phyloP scores from a whole-genome alignment of 371 early-diverging fungal species.

The Mortierella sp. region DNA sequence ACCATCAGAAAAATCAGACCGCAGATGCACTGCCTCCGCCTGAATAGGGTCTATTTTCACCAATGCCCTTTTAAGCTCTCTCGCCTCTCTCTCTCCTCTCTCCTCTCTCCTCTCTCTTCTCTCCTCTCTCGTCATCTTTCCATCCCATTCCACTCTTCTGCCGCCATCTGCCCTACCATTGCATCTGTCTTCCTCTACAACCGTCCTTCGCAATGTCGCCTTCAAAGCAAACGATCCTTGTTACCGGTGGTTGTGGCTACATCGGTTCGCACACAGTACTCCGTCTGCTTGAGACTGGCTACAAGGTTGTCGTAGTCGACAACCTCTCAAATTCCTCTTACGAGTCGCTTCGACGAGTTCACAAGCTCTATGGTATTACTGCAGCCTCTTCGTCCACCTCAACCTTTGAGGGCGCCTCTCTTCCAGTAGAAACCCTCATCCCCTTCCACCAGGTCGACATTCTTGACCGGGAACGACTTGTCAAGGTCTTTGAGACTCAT shows the following conservation, averaged over 20 bases:
- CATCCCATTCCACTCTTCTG: not conserved
- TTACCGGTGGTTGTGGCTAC: constrained; percentile 93
- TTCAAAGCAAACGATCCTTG: constrained; percentile 70
- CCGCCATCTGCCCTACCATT: not conserved
- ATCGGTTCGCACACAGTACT: constrained; percentile 92
- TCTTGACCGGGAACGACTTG: constrained; percentile 71
- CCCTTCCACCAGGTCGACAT: constrained; percentile 82
- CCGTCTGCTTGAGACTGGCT: constrained; percentile 78
- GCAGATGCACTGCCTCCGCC: too few relatives aligned
- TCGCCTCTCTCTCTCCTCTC: too few relatives aligned
- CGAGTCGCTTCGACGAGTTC: constrained; percentile 69
- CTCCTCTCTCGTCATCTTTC: not conserved
- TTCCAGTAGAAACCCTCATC: constrained; percentile 76
- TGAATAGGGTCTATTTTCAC: too few relatives aligned
- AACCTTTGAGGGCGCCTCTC: constrained; percentile 68
- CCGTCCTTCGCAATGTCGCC: constrained; percentile 32
- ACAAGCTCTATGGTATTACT: constrained; percentile 46
- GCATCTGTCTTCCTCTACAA: not conserved
- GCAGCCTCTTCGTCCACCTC: constrained; percentile 15
- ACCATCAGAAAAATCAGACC: too few relatives aligned
- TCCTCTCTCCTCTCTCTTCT: not conserved
- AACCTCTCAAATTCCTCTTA: constrained; percentile 78
- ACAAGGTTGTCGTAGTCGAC: constrained; percentile 85
- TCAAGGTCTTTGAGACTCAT: constrained; percentile 74
- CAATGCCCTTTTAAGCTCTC: too few relatives aligned